Conservation (phyloP, 1,284 basidiomycete species). For the Trichosporon faecale region DNA sequence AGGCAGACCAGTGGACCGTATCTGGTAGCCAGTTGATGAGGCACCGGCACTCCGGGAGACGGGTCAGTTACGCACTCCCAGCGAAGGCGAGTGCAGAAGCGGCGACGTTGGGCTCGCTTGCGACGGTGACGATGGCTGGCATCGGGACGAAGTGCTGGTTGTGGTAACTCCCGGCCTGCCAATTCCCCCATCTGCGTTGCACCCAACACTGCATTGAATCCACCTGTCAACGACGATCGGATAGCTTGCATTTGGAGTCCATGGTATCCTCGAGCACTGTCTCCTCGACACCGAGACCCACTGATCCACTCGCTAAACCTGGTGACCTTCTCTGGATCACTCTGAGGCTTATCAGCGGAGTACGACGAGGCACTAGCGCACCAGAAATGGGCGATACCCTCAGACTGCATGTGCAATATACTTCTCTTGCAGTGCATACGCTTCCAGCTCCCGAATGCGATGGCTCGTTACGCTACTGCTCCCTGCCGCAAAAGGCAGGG, state of each 20-base stretch:
- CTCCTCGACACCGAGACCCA: not conserved
- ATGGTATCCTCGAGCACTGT: not conserved
- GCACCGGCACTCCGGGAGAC: not conserved
- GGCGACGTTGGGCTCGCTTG: not conserved
- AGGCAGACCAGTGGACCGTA: not conserved
- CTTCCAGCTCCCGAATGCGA: not conserved
- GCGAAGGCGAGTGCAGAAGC: not conserved
- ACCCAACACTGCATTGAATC: no score
- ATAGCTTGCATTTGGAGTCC: no score
- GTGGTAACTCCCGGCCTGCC: not conserved
- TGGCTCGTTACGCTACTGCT: not conserved
- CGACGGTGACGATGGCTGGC: not conserved
- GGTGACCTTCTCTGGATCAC: not conserved
- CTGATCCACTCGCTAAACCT: not conserved
- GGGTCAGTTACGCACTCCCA: not conserved
- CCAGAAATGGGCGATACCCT: not conserved
- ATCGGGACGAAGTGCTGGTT: not conserved
- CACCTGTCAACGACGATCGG: no score
- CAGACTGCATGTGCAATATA: not conserved
- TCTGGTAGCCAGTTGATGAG: not conserved
- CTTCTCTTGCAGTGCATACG: no score
- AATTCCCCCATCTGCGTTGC: no score
- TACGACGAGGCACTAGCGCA: not conserved
- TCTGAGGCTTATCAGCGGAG: not conserved
- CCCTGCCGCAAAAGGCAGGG: not conserved